phyloP scores from a whole-genome alignment of 495 filamentous ascomycete species.

The Pyronema omphalodes region DNA sequence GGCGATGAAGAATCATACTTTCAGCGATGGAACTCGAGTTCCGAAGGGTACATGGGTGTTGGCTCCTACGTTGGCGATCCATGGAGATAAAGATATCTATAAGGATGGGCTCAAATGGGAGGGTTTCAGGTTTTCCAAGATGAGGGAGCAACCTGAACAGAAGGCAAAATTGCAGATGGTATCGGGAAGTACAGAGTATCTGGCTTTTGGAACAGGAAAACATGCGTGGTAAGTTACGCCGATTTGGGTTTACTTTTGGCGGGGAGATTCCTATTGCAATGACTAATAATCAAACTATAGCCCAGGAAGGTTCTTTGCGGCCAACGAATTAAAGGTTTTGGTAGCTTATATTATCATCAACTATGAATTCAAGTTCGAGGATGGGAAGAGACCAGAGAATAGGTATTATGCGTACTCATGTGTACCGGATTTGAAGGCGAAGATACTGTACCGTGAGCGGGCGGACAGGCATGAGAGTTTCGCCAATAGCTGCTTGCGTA shows the following conservation, averaged over 20 bases:
- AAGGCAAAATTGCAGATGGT: conserved; percentile 16
- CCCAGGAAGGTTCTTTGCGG: conserved; percentile 31
- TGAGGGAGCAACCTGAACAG: conserved; percentile 12
- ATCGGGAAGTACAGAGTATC: conserved; percentile 7
- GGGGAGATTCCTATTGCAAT: not conserved
- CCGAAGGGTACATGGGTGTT: conserved; percentile 14
- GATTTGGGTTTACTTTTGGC: not conserved
- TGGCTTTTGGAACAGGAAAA: conserved; percentile 16
- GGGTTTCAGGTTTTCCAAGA: conserved; percentile 14
- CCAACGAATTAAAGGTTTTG: conserved; percentile 28
- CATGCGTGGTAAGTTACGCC: conserved; percentile 16
- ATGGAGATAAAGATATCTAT: not conserved
- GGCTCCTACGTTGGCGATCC: conserved; percentile 9
- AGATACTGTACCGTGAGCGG: conserved; percentile 11
- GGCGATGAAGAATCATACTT: conserved; percentile 11
- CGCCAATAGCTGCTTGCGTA: not conserved
- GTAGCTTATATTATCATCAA: conserved; percentile 29
- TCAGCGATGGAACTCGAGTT: conserved; percentile 16
- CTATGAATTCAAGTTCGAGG: conserved; percentile 31
- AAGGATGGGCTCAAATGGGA: conserved; percentile 13
- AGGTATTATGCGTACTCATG: conserved; percentile 10
- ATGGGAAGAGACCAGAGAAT: conserved; percentile 5
- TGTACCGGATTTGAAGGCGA: conserved; percentile 2
- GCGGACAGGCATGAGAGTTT: not conserved
- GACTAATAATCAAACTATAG: conserved; percentile 13